These are phyloP conservation scores for Lolium rigidum DNA, from an alignment of 176 grass and related monocot genomes.

Conservation along the genomic window DNA sequence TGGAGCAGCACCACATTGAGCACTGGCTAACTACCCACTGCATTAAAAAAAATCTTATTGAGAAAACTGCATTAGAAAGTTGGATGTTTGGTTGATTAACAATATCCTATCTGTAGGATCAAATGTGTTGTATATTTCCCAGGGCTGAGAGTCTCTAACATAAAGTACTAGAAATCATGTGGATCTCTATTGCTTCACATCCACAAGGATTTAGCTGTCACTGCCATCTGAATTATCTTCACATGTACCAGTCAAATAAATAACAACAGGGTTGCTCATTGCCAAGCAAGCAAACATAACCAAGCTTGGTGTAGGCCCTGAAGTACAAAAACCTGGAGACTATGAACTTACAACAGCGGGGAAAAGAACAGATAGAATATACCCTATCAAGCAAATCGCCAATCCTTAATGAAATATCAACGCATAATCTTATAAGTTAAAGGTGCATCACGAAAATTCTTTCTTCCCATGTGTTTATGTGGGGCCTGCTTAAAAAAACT, in stretches of 20 bases:
- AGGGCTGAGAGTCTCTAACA: neutral
- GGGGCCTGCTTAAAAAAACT: neutral
- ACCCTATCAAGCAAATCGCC: neutral
- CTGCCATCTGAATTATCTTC: neutral
- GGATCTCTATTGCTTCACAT: neutral
- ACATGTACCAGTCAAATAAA: neutral
- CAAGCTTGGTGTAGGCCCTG: conserved; percentile 85
- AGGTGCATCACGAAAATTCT: conserved; percentile 5
- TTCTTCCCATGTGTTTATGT: neutral
- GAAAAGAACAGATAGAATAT: neutral
- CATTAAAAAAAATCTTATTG: neutral
- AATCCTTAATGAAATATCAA: neutral
- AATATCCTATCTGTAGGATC: neutral
- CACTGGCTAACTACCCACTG: conserved; percentile 1
- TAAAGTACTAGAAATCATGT: neutral
- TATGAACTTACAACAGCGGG: neutral
- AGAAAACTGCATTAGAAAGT: neutral
- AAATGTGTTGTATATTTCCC: neutral
- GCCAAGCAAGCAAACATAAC: conserved; percentile 47
- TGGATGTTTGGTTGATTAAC: neutral
- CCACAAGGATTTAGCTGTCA: neutral
- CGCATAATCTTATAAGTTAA: neutral
- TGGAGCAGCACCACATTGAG: neutral
- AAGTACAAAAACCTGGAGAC: conserved; percentile 87
- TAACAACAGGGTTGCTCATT: neutral